Evolutionary conservation across 2,329 filamentous ascomycete genomes (phyloP).

Genomic region (Niveomyces coronatus): DNA sequence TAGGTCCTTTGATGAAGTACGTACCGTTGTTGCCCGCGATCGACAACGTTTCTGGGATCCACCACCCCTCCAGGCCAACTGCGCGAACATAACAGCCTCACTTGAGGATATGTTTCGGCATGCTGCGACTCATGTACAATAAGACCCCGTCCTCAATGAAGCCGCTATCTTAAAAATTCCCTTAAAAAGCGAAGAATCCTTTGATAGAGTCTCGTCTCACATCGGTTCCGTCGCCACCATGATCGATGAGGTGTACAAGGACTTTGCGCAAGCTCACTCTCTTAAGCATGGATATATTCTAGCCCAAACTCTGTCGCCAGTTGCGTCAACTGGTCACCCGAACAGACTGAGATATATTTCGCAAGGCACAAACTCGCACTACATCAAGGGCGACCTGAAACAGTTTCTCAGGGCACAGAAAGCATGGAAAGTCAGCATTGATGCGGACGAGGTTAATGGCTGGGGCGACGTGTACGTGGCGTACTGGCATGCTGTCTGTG

Average conservation of each 20-base stretch:
- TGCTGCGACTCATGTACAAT: too few relatives aligned
- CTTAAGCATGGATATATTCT: conserved; percentile 60
- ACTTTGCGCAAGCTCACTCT: conserved; percentile 61
- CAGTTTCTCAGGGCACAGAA: conserved; percentile 58
- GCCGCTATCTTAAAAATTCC: background rate
- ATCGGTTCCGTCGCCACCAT: conserved; percentile 33
- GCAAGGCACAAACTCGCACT: conserved; percentile 57
- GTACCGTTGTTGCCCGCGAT: background rate
- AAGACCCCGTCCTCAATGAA: too few relatives aligned
- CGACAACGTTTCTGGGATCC: background rate
- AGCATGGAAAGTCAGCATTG: conserved; percentile 40
- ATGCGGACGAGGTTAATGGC: conserved; percentile 59
- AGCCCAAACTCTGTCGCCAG: conserved; percentile 64
- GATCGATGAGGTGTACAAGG: conserved; percentile 62
- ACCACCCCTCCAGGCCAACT: conserved; percentile 9
- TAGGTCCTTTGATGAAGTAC: too few relatives aligned
- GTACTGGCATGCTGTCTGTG: conserved; percentile 75
- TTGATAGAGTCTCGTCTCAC: background rate
- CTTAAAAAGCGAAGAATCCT: background rate
- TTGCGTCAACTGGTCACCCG: conserved; percentile 50
- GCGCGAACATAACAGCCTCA: conserved; percentile 1
- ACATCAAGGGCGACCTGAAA: conserved; percentile 58
- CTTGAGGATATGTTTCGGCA: background rate
- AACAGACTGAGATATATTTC: conserved; percentile 60
- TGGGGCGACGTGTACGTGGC: conserved; percentile 79